Evolutionary conservation across 164 flowering plant species (phyloP), one percentile per base, ranked within the genome.

Genomic region (Malania oleifera): DNA sequence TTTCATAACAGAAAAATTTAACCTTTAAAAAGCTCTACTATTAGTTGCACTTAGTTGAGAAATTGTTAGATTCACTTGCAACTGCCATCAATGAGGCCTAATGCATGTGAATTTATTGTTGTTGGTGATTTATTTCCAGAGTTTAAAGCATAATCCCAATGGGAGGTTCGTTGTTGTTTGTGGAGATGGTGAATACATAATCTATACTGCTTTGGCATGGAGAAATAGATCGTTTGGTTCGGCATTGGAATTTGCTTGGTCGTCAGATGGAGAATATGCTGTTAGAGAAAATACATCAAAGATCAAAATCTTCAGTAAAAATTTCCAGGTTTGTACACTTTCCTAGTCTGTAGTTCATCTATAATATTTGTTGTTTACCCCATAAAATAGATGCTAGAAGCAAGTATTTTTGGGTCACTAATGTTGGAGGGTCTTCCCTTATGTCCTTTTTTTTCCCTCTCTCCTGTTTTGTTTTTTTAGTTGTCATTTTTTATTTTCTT

Each of bases 221-320:
- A 88, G 99, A 74, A 93, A 93, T 57, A 80, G 91, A 71, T 88
- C 97, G n/a, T 93, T 91, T 77, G 99, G 99, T 24, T 91, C 99
- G 0, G 99, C 93, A 22, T 63, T 93, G 80, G 99, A 91, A 69
- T 76, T 90, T 73, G 96, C 70, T 44, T 93, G 99, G 99, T 93
- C 99, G 19, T 69, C 95, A 20, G 99, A 95, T 59, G 99, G 99
- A 39, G 99, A 95, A 79, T 91, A 80, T 77, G 96, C 96, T 73
- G 90, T 85, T 53, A 80, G 95, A 67, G 99, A 93, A 76, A 93
- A 95, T 65, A 85, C 99, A 45, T 85, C 99, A 40, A 91, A 73
- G 77, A 77, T 95, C 15, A 95, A 95, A 74, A 83, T 95, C 37
- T 91, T 87, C 72, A 88, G 81, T 59, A 92, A 92, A 79, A 81